These are phyloP conservation scores for Pseudevernia furfuracea DNA, from an alignment of 495 filamentous ascomycete species.

Conservation along the genomic window DNA sequence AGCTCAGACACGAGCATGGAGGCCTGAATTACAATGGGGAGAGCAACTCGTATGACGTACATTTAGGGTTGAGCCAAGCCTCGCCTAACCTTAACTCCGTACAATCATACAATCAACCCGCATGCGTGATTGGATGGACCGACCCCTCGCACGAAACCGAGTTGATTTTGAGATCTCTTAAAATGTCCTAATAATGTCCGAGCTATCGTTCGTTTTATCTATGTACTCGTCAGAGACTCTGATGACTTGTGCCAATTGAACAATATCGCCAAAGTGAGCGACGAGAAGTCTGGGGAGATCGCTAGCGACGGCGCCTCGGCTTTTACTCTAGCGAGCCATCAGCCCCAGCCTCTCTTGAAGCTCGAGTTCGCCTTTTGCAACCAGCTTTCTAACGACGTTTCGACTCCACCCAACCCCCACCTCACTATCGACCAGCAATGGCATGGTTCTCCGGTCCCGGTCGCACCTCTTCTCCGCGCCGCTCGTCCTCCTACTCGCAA, in stretches of 20 bases:
- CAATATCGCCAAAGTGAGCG: too few relatives aligned
- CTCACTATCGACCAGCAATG: neutral
- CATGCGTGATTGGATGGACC: too few relatives aligned
- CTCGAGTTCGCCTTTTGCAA: neutral
- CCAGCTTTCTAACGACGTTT: neutral
- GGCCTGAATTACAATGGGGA: neutral
- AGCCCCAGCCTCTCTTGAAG: neutral
- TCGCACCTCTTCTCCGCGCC: conserved; percentile 27
- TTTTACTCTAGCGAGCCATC: neutral
- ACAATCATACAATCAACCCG: too few relatives aligned
- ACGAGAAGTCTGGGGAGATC: neutral
- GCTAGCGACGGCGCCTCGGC: neutral
- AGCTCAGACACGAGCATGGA: neutral
- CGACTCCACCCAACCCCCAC: neutral
- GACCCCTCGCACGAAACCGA: too few relatives aligned
- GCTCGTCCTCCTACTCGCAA: conserved; percentile 34
- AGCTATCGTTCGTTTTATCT: too few relatives aligned
- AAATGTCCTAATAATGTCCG: too few relatives aligned
- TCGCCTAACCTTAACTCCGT: too few relatives aligned
- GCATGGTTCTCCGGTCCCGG: conserved; percentile 11
- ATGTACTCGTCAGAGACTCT: too few relatives aligned
- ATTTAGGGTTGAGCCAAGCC: neutral
- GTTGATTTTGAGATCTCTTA: too few relatives aligned
- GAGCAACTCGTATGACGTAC: neutral
- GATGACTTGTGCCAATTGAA: too few relatives aligned